Conservation (phyloP, 192 early-diverging fungal genomes). For the Ambispora gerdemannii region DNA sequence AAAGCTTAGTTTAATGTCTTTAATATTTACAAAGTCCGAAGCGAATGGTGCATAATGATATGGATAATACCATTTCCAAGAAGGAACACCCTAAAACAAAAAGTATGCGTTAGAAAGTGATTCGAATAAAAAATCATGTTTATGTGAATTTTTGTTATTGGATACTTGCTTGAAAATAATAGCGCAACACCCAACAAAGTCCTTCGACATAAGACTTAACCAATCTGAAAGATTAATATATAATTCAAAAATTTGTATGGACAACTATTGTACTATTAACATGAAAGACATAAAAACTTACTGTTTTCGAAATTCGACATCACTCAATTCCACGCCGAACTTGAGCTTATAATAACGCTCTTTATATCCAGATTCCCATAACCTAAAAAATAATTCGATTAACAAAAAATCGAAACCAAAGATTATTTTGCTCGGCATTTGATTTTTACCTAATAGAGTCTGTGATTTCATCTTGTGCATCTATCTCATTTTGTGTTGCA, state of each 20-base stretch:
- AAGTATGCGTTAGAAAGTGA: not conserved
- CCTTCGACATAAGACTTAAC: conserved; percentile 88
- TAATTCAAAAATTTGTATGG: not conserved
- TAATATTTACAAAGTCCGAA: conserved; percentile 78
- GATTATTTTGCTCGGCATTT: too few relatives aligned
- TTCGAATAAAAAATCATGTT: not conserved
- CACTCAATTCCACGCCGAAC: conserved; percentile 59
- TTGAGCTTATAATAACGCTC: conserved; percentile 68
- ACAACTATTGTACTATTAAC: not conserved
- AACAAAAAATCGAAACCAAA: too few relatives aligned
- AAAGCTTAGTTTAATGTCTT: conserved; percentile 69
- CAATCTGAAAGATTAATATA: conserved; percentile 36
- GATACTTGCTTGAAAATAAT: conserved; percentile 76
- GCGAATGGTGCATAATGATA: conserved; percentile 94
- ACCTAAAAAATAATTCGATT: conserved; percentile 36
- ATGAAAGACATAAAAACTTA: conserved; percentile 32
- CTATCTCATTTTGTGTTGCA: conserved; percentile 53
- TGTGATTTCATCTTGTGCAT: conserved; percentile 58
- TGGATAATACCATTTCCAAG: conserved; percentile 98
- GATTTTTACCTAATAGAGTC: conserved; percentile 47
- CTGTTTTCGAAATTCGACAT: conserved; percentile 53
- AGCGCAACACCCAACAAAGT: conserved; percentile 92
- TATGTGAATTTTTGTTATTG: not conserved
- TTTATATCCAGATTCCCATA: conserved; percentile 79
- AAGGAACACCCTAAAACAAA: conserved; percentile 65